These are phyloP conservation scores for Thalassiosira profunda DNA, from an alignment of 108 stramenopile species.

Conservation along the genomic window DNA sequence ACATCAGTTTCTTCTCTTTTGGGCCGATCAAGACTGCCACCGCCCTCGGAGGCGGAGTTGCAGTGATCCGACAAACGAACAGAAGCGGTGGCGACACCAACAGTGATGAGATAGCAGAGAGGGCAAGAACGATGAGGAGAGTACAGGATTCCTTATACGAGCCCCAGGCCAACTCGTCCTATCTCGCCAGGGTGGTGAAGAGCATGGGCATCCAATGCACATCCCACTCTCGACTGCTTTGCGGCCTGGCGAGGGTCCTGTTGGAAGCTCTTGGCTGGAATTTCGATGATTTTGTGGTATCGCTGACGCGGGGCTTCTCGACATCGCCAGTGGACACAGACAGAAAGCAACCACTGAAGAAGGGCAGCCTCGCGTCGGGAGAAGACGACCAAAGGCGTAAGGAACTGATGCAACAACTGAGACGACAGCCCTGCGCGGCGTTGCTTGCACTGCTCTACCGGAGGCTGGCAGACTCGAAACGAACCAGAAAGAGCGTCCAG, in stretches of 20 bases:
- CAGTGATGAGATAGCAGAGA: background rate
- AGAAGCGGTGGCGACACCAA: background rate
- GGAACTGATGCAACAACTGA: conserved; percentile 49
- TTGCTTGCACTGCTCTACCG: conserved; percentile 63
- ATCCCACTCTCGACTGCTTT: conserved; percentile 47
- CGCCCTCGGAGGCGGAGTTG: conserved; percentile 83
- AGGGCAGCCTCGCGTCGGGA: too few species aligned
- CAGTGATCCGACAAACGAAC: conserved; percentile 13
- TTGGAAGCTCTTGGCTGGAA: conserved; percentile 43
- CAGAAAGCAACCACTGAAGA: background rate
- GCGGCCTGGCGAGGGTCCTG: conserved; percentile 39
- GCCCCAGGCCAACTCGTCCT: conserved; percentile 56
- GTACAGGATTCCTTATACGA: conserved; percentile 52
- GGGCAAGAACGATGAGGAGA: conserved; percentile 53
- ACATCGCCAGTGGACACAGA: background rate
- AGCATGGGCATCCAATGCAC: conserved; percentile 54
- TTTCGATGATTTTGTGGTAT: conserved; percentile 63
- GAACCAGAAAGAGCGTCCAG: conserved; percentile 12
- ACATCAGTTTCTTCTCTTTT: conserved; percentile 83
- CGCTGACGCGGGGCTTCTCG: conserved; percentile 64
- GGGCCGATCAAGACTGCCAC: conserved; percentile 89
- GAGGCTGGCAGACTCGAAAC: conserved; percentile 48
- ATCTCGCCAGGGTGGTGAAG: conserved; percentile 47
- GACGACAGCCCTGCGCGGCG: conserved; percentile 61
- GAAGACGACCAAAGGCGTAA: background rate